phyloP scores from a whole-genome alignment of 176 grass and related monocot species.

The Avena insularis region DNA sequence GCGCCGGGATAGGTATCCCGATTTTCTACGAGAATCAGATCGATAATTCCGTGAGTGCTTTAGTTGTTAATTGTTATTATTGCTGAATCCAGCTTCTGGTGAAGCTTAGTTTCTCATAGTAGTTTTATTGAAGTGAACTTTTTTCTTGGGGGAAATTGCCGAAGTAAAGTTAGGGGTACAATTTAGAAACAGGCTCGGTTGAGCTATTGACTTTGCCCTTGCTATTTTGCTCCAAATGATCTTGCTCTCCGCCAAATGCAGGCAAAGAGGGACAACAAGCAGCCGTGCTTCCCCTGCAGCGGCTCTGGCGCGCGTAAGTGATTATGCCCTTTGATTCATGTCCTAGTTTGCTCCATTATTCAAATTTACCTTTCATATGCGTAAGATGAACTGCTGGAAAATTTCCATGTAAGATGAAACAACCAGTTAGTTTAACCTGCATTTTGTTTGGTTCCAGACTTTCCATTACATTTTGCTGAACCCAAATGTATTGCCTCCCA shows the following conservation, averaged over 20 bases:
- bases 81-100: neutral
- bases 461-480: neutral
- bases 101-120: neutral
- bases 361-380: neutral
- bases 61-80: neutral
- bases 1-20: conserved; percentile 84
- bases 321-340: neutral
- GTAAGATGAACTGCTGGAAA: too few species aligned
- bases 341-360: neutral
- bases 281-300: conserved; percentile 93
- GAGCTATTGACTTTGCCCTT: neutral
- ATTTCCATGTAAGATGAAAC: too few species aligned
- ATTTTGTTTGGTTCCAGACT: too few species aligned
- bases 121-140: neutral
- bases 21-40: conserved; percentile 96
- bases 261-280: conserved; percentile 94
- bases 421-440: too few species aligned
- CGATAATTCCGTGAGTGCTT: conserved; percentile 78
- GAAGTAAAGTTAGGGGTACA: neutral
- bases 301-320: conserved; percentile 86
- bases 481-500: neutral
- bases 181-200: neutral
- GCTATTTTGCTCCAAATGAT: neutral
- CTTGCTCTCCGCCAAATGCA: conserved; percentile 37
- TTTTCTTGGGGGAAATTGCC: neutral